phyloP scores from a whole-genome alignment of 257 asterid genomes.

The Verbena officinalis region DNA sequence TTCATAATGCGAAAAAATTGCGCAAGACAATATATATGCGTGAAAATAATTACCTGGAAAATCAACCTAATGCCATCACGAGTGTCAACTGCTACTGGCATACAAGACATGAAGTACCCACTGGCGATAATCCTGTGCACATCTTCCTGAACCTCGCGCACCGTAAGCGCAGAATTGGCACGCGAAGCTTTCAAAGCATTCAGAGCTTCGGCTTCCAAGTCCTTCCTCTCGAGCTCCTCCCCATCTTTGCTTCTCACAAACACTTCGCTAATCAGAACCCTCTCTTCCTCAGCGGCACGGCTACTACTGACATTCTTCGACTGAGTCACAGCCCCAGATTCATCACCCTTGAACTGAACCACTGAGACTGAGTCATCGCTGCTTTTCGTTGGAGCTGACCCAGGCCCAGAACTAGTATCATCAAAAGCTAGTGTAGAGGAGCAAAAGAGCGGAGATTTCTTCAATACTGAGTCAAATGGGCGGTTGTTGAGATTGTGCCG shows the following conservation, averaged over 20 bases:
- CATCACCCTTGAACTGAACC: constrained; percentile 42
- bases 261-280: constrained; percentile 91
- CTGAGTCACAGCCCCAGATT: constrained; percentile 38
- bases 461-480: constrained; percentile 12
- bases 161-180: constrained; percentile 88
- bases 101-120: constrained; percentile 88
- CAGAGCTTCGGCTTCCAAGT: constrained; percentile 82
- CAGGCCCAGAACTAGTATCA: constrained; percentile 41
- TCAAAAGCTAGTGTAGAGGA: constrained; percentile 62
- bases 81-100: constrained; percentile 96
- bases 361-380: constrained; percentile 33
- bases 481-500: constrained; percentile 22
- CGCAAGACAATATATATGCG: not conserved
- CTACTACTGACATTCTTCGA: constrained; percentile 48
- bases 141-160: constrained; percentile 92
- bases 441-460: constrained; percentile 55
- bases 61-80: constrained; percentile 93
- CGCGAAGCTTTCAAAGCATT: constrained; percentile 88
- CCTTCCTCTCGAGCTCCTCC: constrained; percentile 90
- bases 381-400: constrained; percentile 33
- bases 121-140: constrained; percentile 90
- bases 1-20: no score
- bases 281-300: constrained; percentile 70
- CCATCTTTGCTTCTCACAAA: constrained; percentile 92
- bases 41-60: constrained; percentile 65